Base-by-base conservation (phyloP, 805 yeast species). In the Lachancea fermentati region DNA sequence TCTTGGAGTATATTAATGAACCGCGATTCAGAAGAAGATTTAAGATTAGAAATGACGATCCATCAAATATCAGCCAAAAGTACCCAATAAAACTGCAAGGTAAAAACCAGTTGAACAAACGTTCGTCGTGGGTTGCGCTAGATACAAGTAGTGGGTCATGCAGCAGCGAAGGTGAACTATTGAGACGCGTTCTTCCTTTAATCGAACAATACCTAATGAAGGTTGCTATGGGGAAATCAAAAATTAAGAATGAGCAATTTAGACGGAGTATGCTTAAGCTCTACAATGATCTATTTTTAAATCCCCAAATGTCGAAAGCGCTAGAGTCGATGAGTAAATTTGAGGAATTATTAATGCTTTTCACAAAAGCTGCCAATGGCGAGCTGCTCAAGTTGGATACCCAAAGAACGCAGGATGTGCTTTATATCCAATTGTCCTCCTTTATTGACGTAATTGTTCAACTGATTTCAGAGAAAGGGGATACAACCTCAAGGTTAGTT, bases 1-100 rank as follows among this genome's bases (percentile, higher is more conserved):
- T 83, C 9, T 55, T 83, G 14, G 81, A 78, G 35, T 80, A 82
- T 50, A 63, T 74, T 39, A 76, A 72, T 43, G 86, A 80, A 57
- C 85, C 85, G 2, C 60, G 86, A 28, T 81, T 80, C 61, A 60
- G 71, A 37, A 67, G 37, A 22, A 41, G 37, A 24, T 19, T 16
- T 17, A 19, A 13, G 34, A 34, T 13, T 63, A 12, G 18, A 2
- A 16, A 4, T 4, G 28, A 17, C 5, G 17, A 26, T 13, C 12
- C 4, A 22, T 11, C 8, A 22, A 13, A 25, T 14, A 9, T 15
- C 19, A 19, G 9, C 12, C 40, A 7, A 16, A 17, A 17, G 22
- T 31, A 6, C 4, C 2, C n/a, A 14, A 15, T n/a, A 14, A 8
- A 5, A 15, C 17, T 13, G 28, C 29, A 13, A 19, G 11, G 14